Base-by-base conservation (phyloP, 192 early-diverging fungal genomes). In the Pilobolus umbonatus region DNA sequence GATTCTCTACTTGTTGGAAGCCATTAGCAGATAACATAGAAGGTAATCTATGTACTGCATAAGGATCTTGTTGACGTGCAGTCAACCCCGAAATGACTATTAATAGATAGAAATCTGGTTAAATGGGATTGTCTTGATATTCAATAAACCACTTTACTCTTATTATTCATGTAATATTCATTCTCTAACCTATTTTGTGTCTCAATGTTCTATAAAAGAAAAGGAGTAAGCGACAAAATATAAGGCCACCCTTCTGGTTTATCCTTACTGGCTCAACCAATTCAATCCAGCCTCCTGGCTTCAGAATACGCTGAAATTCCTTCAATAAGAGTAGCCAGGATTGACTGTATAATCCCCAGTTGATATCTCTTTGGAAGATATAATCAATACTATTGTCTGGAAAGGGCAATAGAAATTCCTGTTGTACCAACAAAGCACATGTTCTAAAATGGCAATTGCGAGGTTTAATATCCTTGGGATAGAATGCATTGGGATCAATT, bases 271-370 rank as follows among this genome's bases (percentile, higher is more conserved):
- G 64, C 45, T 81, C 75, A 36, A 79, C 64, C 1, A 76, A 64
- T 45, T 82, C 77, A 1, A 82, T 40, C 55, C 64, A 76, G 0
- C 80, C 80, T 55, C 75, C 80, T 36, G 80, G 80, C 46, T 77
- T 76, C 21, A 79, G 42, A n/a, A 82, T 74, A 15, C 80, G 68
- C 4, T 67, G 39, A 14, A 74, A 62, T 56, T 81, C 68, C 42
- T 65, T 55, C 14, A 69, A 40, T 19, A 74, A 34, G 0, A 43
- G 63, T 30, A 35, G 45, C 72, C 72, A 74, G 19, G 55, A 57
- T 4, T 57, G 56, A 10, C 58, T 28, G n/a, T 30, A 17, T 42
- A 65, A 40, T 21, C 53, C 57, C 62, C 57, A 61, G 28, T 66
- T 66, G 31, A 71, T 29, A 36, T 65, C 62, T 31, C 69, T 43